Conservation (phyloP, 1,139 yeast genomes). For the Yamadazyma atmosphaerica region DNA sequence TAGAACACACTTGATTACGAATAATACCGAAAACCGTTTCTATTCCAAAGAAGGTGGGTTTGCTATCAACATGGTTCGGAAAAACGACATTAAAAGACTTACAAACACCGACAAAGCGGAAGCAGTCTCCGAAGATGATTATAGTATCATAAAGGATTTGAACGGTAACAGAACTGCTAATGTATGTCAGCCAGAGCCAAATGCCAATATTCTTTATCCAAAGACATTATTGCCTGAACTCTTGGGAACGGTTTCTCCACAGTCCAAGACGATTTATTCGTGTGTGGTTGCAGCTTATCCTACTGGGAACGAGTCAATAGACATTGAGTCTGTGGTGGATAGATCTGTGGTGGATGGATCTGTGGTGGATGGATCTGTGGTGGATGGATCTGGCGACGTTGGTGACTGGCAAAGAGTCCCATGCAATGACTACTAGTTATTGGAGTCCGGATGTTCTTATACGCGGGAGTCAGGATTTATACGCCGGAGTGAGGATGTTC, state of each 20-base stretch:
- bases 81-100: constrained; percentile 7
- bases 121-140: constrained; percentile 6
- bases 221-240: constrained; percentile 11
- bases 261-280: background rate
- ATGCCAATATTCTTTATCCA: constrained; percentile 22
- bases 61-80: constrained; percentile 1
- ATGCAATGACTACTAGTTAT: background rate
- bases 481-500: too few species aligned
- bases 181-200: constrained; percentile 23
- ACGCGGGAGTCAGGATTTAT: too few species aligned
- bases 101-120: constrained; percentile 2
- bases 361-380: too few species aligned
- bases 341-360: too few species aligned
- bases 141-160: constrained; percentile 13
- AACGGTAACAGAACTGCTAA: constrained; percentile 12
- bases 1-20: constrained; percentile 20
- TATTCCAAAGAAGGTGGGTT: constrained; percentile 24
- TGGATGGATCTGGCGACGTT: too few species aligned
- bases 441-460: too few species aligned
- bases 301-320: background rate
- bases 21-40: constrained; percentile 11
- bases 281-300: background rate
- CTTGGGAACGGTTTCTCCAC: constrained; percentile 4
- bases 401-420: background rate
- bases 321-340: too few species aligned